These are phyloP conservation scores for Draba incana DNA, from an alignment of 345 rosid species.

Conservation along the genomic window DNA sequence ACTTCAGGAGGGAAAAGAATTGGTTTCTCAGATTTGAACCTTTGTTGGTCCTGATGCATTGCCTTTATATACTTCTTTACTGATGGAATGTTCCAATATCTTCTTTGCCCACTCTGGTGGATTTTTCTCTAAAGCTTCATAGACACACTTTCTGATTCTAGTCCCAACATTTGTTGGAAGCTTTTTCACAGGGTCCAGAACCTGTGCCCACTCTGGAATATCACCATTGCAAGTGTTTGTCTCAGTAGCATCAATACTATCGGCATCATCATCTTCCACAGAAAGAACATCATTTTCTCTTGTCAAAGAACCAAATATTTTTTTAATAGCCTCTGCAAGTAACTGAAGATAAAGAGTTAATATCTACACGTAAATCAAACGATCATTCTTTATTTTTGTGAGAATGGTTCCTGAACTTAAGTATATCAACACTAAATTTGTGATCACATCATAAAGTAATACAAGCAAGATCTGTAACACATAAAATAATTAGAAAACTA, in stretches of 20 bases:
- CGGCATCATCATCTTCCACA: conserved; percentile 70
- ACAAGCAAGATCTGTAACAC: conserved; percentile 13
- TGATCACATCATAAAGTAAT: conserved; percentile 20
- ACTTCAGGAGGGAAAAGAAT: conserved; percentile 34
- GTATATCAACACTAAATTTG: conserved; percentile 6
- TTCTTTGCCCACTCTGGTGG: conserved; percentile 97
- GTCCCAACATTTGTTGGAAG: conserved; percentile 99
- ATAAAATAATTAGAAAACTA: conserved; percentile 14
- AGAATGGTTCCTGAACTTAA: background rate
- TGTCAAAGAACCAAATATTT: conserved; percentile 65
- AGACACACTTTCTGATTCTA: conserved; percentile 89
- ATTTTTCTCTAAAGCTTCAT: conserved; percentile 73
- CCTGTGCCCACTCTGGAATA: conserved; percentile 86
- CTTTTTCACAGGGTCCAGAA: conserved; percentile 87
- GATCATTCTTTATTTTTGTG: conserved; percentile 4
- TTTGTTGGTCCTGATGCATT: conserved; percentile 99
- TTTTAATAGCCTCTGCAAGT: conserved; percentile 93
- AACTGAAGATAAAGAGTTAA: conserved; percentile 65
- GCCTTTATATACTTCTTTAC: conserved; percentile 97
- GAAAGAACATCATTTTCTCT: conserved; percentile 58
- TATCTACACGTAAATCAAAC: conserved; percentile 10
- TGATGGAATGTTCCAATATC: conserved; percentile 85
- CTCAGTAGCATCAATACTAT: conserved; percentile 53
- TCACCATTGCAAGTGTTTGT: conserved; percentile 55
- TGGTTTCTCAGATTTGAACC: conserved; percentile 50